Percentiles rank a stretch among this genome's conserved stretches.
Evolutionary conservation across 2,329 filamentous ascomycete genomes (phyloP).

Genomic region (Fusarium subglutinans): DNA sequence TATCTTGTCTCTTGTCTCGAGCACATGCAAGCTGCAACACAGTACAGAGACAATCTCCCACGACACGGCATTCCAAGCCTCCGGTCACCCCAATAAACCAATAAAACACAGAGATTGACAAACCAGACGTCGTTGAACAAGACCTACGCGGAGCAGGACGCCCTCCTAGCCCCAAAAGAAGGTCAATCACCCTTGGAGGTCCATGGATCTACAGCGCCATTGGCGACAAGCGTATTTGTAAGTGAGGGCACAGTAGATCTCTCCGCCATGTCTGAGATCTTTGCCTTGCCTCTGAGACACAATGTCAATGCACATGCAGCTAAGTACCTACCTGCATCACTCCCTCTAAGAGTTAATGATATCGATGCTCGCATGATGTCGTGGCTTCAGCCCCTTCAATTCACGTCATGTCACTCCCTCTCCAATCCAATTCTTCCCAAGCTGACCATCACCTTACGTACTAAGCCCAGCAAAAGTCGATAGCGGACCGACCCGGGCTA

Average conservation of each 20-base stretch:
- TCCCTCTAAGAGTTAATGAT: not conserved
- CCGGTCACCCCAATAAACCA: not conserved
- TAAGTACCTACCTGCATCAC: no score
- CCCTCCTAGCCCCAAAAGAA: not conserved
- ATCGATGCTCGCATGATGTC: not conserved
- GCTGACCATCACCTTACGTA: not conserved
- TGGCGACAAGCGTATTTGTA: not conserved
- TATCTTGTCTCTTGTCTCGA: not conserved
- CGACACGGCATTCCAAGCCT: not conserved
- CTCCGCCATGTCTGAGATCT: not conserved
- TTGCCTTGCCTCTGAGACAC: constrained; percentile 5
- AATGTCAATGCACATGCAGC: not conserved
- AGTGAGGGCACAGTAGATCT: not conserved
- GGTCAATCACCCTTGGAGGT: not conserved
- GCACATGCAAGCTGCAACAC: not conserved
- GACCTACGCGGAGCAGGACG: not conserved
- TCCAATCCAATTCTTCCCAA: not conserved
- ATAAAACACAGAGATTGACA: not conserved
- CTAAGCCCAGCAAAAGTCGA: not conserved
- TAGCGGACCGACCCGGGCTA: constrained; percentile 8
- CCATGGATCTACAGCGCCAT: not conserved
- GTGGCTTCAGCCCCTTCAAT: not conserved
- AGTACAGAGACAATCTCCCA: not conserved
- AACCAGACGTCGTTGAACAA: not conserved
- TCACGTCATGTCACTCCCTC: not conserved